Percentiles rank a stretch among this genome's conserved stretches.
These are phyloP conservation scores for Penicillium malachiteum DNA, from an alignment of 495 filamentous ascomycete species.

Conservation along the genomic window DNA sequence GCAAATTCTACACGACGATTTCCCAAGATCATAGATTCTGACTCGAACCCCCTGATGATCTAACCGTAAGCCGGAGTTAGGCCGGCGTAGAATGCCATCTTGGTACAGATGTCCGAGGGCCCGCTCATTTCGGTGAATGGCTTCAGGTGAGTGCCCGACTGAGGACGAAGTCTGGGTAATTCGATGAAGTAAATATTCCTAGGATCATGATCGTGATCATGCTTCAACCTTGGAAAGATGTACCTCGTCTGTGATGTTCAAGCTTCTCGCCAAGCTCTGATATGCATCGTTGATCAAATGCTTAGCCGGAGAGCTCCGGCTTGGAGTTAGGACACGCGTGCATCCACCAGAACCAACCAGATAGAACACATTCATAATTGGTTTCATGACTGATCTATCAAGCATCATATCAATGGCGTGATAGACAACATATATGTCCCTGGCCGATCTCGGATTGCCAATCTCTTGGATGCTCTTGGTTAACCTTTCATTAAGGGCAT, in stretches of 20 bases:
- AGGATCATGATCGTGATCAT: too few relatives aligned
- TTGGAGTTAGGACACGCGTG: neutral
- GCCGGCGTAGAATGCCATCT: neutral
- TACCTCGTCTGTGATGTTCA: neutral
- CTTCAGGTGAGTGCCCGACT: neutral
- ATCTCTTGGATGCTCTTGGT: neutral
- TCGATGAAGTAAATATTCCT: too few relatives aligned
- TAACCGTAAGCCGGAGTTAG: neutral
- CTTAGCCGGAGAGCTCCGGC: neutral
- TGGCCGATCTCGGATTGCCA: constrained; percentile 1
- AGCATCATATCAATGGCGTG: neutral
- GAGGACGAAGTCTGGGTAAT: neutral
- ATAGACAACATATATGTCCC: neutral
- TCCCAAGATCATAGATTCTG: too few relatives aligned
- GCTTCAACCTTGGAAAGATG: neutral
- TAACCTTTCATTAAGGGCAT: neutral
- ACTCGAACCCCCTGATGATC: neutral
- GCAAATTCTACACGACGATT: too few relatives aligned
- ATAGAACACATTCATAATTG: neutral
- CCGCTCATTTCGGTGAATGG: neutral
- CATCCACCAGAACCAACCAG: neutral
- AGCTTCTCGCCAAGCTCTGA: constrained; percentile 1
- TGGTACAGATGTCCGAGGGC: neutral
- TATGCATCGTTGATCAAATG: constrained; percentile 1
- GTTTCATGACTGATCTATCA: neutral